Evolutionary conservation across 2,329 filamentous ascomycete genomes (phyloP).

Genomic region (Leptographium lundbergii): DNA sequence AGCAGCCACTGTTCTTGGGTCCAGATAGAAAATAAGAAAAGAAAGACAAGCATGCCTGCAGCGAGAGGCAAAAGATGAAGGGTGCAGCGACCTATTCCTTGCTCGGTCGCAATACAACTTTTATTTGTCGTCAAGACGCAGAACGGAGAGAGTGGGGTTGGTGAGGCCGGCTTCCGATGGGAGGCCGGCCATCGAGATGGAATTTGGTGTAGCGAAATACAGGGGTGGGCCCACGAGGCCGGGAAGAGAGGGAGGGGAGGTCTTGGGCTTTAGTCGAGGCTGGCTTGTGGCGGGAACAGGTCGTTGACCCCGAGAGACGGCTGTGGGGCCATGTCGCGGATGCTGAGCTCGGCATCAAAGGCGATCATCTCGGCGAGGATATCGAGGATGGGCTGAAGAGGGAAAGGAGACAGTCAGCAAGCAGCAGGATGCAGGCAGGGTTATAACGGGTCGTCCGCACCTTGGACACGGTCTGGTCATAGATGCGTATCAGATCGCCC

Average conservation of each 20-base stretch:
- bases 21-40: background rate
- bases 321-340: conserved; percentile 6
- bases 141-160: background rate
- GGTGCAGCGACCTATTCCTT: too few species aligned
- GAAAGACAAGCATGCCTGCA: background rate
- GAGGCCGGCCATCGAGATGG: background rate
- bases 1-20: background rate
- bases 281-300: conserved; percentile 7
- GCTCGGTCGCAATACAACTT: background rate
- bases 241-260: background rate
- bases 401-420: background rate
- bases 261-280: conserved; percentile 7
- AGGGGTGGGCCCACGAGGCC: background rate
- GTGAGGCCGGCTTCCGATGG: background rate
- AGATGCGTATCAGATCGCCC: conserved; percentile 85
- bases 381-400: conserved; percentile 68
- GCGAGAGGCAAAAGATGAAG: background rate
- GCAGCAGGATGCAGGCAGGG: background rate
- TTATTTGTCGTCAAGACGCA: background rate
- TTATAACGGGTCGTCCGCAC: too few species aligned
- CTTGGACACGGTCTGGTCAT: conserved; percentile 98
- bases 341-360: conserved; percentile 10
- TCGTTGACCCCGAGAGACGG: conserved; percentile 5
- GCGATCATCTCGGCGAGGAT: conserved; percentile 91
- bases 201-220: background rate